Evolutionary conservation across 1,284 basidiomycete genomes (phyloP).

Genomic region (Naganishia albida): DNA sequence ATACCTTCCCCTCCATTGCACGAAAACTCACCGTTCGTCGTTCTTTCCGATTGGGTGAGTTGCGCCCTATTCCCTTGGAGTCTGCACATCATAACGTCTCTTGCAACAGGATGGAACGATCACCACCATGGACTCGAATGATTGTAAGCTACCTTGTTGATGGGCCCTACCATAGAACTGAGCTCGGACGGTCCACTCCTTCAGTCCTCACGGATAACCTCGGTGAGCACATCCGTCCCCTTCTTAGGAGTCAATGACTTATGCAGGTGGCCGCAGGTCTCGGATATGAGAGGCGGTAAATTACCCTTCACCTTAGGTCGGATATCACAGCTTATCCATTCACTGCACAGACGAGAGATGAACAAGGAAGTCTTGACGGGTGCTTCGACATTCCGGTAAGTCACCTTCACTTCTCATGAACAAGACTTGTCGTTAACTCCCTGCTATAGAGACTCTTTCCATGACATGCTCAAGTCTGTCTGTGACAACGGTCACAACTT

Average conservation of each 20-base stretch:
- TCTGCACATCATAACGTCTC: slow-evolving; percentile 6
- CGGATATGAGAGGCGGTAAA: slow-evolving; percentile 28
- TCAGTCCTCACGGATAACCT: slow-evolving; percentile 74
- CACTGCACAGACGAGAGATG: slow-evolving; percentile 57
- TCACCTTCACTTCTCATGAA: slow-evolving; percentile 10
- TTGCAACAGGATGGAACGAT: slow-evolving; percentile 78
- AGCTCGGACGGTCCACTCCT: too few relatives aligned
- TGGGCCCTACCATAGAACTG: too few relatives aligned
- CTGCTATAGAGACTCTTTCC: slow-evolving; percentile 69
- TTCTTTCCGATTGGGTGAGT: slow-evolving; percentile 83
- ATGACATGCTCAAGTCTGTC: slow-evolving; percentile 75
- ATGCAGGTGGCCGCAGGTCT: slow-evolving; percentile 8
- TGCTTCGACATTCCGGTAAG: slow-evolving; percentile 68
- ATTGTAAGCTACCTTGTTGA: slow-evolving; percentile 65
- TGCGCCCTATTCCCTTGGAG: slow-evolving; percentile 1
- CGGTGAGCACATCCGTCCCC: slow-evolving; percentile 16
- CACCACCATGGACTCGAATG: slow-evolving; percentile 85
- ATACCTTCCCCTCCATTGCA: slow-evolving; percentile 77
- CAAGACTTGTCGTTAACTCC: neutral
- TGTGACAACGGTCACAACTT: slow-evolving; percentile 64
- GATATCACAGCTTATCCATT: neutral
- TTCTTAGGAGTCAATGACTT: neutral
- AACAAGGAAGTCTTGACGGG: slow-evolving; percentile 72
- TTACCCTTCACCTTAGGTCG: neutral
- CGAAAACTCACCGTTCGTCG: slow-evolving; percentile 76